phyloP scores from a whole-genome alignment of 805 yeast genomes.

The Candida saitoana region DNA sequence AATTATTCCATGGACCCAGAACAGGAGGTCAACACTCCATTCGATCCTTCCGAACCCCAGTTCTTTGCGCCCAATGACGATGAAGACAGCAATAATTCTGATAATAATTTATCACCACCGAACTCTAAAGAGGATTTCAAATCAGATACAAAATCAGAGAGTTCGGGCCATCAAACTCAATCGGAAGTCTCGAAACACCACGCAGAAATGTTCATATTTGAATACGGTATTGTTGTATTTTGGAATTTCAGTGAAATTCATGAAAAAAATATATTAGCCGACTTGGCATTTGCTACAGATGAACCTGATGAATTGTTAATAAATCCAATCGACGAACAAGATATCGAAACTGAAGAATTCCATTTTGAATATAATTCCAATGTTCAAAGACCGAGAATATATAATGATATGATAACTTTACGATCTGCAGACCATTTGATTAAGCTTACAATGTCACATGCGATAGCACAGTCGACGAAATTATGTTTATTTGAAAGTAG shows the following conservation, averaged over 20 bases:
- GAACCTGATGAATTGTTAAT: slow-evolving; percentile 49
- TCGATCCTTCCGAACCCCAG: slow-evolving; percentile 92
- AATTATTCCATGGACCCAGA: slow-evolving; percentile 46
- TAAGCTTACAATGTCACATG: slow-evolving; percentile 90
- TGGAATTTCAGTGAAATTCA: slow-evolving; percentile 95
- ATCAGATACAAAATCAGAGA: slow-evolving; percentile 8
- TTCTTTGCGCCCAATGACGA: slow-evolving; percentile 53
- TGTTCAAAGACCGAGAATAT: slow-evolving; percentile 67
- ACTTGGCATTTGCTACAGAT: slow-evolving; percentile 65
- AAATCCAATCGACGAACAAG: slow-evolving; percentile 78
- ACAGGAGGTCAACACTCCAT: slow-evolving; percentile 46
- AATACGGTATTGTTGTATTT: slow-evolving; percentile 94
- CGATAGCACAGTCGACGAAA: slow-evolving; percentile 94
- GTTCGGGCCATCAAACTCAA: slow-evolving; percentile 6
- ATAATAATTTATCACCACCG: neutral
- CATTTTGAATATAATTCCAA: slow-evolving; percentile 67
- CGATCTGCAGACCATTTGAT: slow-evolving; percentile 89
- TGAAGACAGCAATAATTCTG: neutral
- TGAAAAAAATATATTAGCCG: slow-evolving; percentile 91
- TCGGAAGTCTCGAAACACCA: slow-evolving; percentile 52
- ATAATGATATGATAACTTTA: slow-evolving; percentile 89
- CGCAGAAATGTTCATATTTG: slow-evolving; percentile 85
- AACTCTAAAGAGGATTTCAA: slow-evolving; percentile 2
- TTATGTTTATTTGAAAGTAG: slow-evolving; percentile 86
- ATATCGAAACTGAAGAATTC: slow-evolving; percentile 88